Evolutionary conservation across 2,329 filamentous ascomycete species (phyloP).

Genomic region (Byssochlamys sp.): DNA sequence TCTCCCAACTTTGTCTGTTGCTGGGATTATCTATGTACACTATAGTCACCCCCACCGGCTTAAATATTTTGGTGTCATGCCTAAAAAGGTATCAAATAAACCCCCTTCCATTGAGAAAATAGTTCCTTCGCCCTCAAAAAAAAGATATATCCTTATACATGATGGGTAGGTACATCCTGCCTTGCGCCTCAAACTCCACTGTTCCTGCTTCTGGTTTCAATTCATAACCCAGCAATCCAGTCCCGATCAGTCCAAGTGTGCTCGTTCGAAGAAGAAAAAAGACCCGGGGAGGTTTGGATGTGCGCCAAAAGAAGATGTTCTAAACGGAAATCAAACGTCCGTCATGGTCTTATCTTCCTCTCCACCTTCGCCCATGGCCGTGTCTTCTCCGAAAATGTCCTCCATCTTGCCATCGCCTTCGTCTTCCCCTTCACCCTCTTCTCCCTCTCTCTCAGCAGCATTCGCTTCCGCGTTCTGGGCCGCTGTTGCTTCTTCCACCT

Average conservation of each 20-base stretch:
- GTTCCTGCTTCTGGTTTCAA: not conserved
- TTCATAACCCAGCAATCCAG: not conserved
- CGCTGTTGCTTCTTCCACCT: conserved; percentile 9
- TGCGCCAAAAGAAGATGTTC: not conserved
- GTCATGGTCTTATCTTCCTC: conserved; percentile 35
- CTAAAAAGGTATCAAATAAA: not conserved
- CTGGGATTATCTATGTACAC: not conserved
- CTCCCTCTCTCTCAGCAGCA: conserved; percentile 11
- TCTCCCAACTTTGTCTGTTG: not conserved
- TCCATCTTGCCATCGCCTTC: conserved; percentile 41
- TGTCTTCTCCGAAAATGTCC: conserved; percentile 38
- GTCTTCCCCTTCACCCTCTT: conserved; percentile 27
- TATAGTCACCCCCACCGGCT: not conserved
- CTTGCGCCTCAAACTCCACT: conserved; percentile 2
- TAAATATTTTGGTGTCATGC: not conserved
- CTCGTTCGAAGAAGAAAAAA: not conserved
- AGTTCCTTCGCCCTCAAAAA: not conserved
- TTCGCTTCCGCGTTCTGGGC: conserved; percentile 1
- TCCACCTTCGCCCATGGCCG: conserved; percentile 27
- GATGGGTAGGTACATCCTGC: not conserved
- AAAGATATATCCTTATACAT: not conserved
- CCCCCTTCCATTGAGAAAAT: not conserved
- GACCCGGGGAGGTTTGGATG: not conserved
- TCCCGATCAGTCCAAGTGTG: not conserved
- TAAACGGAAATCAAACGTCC: conserved; percentile 23